Evolutionary conservation across 2,329 filamentous ascomycete species (phyloP).

Genomic region (Microdochium paspali): DNA sequence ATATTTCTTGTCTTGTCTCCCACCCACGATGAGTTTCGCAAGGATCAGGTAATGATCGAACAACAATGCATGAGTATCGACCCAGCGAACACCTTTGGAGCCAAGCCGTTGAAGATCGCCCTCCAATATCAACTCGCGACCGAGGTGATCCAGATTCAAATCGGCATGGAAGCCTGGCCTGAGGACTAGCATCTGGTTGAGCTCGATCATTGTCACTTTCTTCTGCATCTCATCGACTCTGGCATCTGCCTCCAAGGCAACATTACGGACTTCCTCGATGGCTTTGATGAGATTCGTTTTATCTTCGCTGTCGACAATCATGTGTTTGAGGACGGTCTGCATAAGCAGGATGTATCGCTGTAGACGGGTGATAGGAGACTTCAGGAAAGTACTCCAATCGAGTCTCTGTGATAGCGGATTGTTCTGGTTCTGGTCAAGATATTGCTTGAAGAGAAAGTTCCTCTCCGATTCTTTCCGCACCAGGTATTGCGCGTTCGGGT

Average conservation of each 20-base stretch:
- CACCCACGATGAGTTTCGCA: slow-evolving; percentile 65
- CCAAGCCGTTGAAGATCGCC: slow-evolving; percentile 86
- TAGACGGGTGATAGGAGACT: slow-evolving; percentile 83
- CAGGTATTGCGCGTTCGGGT: slow-evolving; percentile 73
- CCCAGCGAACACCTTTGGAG: slow-evolving; percentile 81
- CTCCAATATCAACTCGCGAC: slow-evolving; percentile 77
- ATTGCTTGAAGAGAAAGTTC: slow-evolving; percentile 79
- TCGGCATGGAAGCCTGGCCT: slow-evolving; percentile 83
- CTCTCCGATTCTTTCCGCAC: slow-evolving; percentile 76
- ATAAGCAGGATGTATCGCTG: slow-evolving; percentile 85
- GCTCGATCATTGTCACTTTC: slow-evolving; percentile 79
- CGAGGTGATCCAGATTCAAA: slow-evolving; percentile 88
- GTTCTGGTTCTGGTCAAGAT: slow-evolving; percentile 69
- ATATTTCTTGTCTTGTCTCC: slow-evolving; percentile 70
- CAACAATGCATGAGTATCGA: slow-evolving; percentile 85
- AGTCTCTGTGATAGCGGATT: slow-evolving; percentile 75
- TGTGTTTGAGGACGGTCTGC: slow-evolving; percentile 74
- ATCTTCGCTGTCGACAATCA: slow-evolving; percentile 76
- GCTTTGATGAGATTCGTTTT: slow-evolving; percentile 76
- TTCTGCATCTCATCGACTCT: slow-evolving; percentile 89
- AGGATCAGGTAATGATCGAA: slow-evolving; percentile 97
- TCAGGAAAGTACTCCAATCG: slow-evolving; percentile 90
- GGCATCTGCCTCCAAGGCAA: slow-evolving; percentile 83
- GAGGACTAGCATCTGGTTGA: slow-evolving; percentile 74
- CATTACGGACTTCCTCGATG: slow-evolving; percentile 82